phyloP scores from a whole-genome alignment of 2,329 filamentous ascomycete species.

The Beauveria sp. region DNA sequence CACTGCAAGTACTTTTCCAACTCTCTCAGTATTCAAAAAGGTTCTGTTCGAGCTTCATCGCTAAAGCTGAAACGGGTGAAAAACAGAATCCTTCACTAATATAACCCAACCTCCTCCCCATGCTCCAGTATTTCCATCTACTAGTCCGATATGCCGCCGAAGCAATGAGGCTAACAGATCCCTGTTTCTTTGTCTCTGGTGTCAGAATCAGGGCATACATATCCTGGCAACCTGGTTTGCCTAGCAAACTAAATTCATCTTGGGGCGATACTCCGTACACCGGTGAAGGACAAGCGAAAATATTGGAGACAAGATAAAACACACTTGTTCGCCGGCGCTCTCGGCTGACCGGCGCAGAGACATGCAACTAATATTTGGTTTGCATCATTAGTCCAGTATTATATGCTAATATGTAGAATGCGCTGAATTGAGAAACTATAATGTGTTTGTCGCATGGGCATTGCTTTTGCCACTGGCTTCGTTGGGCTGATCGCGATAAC shows the following conservation, averaged over 20 bases:
- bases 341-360: not conserved
- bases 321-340: not conserved
- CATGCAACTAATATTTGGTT: too few relatives aligned
- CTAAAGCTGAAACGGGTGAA: not conserved
- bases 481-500: too few relatives aligned
- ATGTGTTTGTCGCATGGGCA: too few relatives aligned
- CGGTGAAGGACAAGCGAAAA: not conserved
- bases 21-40: too few relatives aligned
- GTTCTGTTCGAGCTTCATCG: too few relatives aligned
- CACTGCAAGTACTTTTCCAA: not conserved
- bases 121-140: slow-evolving; percentile 4
- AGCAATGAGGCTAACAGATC: not conserved
- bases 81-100: not conserved
- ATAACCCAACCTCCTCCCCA: not conserved
- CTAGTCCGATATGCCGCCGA: not conserved
- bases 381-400: too few relatives aligned
- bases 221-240: not conserved
- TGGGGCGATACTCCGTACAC: slow-evolving; percentile 2
- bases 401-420: too few relatives aligned
- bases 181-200: slow-evolving; percentile 1
- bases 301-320: not conserved
- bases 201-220: not conserved
- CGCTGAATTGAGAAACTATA: too few relatives aligned
- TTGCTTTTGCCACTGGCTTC: too few relatives aligned
- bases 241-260: not conserved